Evolutionary conservation across 75 land plant species (phyloP), one percentile per base, ranked within the genome.

Genomic region (Picea glauca): DNA sequence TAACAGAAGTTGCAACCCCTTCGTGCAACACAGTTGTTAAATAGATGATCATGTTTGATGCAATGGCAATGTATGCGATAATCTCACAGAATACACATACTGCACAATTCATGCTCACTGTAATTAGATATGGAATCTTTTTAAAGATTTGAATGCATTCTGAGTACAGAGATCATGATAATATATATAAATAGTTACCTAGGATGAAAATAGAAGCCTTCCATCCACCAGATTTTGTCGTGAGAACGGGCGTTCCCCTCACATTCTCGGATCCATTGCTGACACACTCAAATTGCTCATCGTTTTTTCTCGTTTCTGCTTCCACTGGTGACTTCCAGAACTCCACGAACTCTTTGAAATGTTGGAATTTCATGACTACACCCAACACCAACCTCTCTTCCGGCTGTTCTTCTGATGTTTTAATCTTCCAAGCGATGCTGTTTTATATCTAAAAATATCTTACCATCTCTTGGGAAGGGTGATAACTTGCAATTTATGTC

Each of bases 1-100:
- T 88, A 0, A 90, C 94, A 8, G 94, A 89, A 17, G 90, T 83
- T 76, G 90, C 81, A 2, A 89, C 83, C 72, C 84, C 87, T 78
- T 89, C 79, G 80, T 93, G 88, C 58, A 96, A 32, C 40, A 89
- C 87, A 33, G 83, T 87, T 13, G 88, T 81, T 20, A 96, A 84
- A 61, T 96, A 96, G 1, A 87, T 87, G 72, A 93, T 87, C 40
- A 96, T 76, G 64, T 91, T 96, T 15, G 89, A 78, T 62, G 87
- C 82, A 23, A 96, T 40, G 14, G 94, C 96, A 77, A 87, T 82
- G 75, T 89, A 89, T 60, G 88, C 84, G 79, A 93, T 67, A 80
- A 90, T 87, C 81, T 96, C 98, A 78, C 91, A 85, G 78, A 90
- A 85, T 31, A 89, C 93, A 31, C 89, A 86, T 50, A 85, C 98